Percentiles rank a stretch among this genome's conserved stretches.
Evolutionary conservation across 108 stramenopile species (phyloP).

Genomic region (Nannochloropsis salina): DNA sequence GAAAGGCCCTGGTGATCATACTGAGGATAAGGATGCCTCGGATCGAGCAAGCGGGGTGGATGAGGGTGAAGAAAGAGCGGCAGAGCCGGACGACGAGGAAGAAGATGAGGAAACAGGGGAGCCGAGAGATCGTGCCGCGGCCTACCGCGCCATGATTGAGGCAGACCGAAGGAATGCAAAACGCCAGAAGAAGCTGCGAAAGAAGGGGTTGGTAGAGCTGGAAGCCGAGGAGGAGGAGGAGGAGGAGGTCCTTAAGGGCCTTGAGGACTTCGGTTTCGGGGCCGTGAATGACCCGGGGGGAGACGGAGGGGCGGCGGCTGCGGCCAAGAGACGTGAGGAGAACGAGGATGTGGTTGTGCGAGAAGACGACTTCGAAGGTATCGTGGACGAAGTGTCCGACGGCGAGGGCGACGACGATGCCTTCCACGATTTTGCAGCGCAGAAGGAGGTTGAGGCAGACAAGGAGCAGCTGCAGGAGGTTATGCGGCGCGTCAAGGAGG

Average conservation of each 20-base stretch:
- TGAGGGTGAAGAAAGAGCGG: not conserved
- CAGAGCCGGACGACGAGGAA: conserved; percentile 21
- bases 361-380: conserved; percentile 46
- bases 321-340: conserved; percentile 34
- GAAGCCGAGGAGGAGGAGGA: conserved; percentile 52
- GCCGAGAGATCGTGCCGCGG: conserved; percentile 44
- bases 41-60: not conserved
- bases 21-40: not conserved
- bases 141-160: conserved; percentile 42
- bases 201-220: conserved; percentile 35
- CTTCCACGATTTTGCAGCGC: conserved; percentile 29
- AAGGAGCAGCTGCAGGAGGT: conserved; percentile 23
- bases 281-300: conserved; percentile 18
- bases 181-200: conserved; percentile 29
- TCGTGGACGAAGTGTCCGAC: conserved; percentile 47
- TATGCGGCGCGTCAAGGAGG: conserved; percentile 43
- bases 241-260: conserved; percentile 44
- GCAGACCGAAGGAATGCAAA: conserved; percentile 29
- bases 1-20: not conserved
- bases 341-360: conserved; percentile 34
- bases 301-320: not conserved
- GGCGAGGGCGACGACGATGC: conserved; percentile 46
- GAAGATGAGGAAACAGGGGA: conserved; percentile 27
- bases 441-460: conserved; percentile 31
- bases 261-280: conserved; percentile 50